A percentile compares a stretch with the other conserved stretches of the same genome.
phyloP scores from a whole-genome alignment of 2,329 filamentous ascomycete species.

The Mollisiaceae sp. region DNA sequence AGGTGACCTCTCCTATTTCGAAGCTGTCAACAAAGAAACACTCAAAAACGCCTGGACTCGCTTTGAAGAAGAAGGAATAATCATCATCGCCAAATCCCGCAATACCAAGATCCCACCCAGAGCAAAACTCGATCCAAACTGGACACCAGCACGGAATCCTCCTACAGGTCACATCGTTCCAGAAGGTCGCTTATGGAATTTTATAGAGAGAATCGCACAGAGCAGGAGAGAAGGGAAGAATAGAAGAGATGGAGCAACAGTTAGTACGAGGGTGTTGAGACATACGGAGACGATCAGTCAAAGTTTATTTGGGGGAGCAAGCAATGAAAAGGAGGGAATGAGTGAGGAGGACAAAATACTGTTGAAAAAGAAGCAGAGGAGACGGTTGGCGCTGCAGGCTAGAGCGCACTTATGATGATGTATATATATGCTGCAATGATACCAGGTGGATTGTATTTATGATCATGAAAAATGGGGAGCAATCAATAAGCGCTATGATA shows the following conservation, averaged over 20 bases:
- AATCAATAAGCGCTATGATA: too few species aligned
- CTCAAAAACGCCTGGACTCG: slow-evolving; percentile 90
- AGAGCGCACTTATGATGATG: slow-evolving; percentile 54
- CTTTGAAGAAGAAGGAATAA: slow-evolving; percentile 89
- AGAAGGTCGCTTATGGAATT: slow-evolving; percentile 84
- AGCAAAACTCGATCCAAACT: slow-evolving; percentile 74
- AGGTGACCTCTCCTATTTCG: slow-evolving; percentile 95
- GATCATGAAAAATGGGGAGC: neutral
- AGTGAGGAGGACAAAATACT: slow-evolving; percentile 57
- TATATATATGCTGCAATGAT: slow-evolving; percentile 22
- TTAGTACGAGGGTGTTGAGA: slow-evolving; percentile 78
- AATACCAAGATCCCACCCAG: slow-evolving; percentile 65
- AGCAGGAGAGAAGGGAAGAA: slow-evolving; percentile 93
- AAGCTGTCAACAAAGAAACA: slow-evolving; percentile 97
- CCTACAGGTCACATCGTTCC: slow-evolving; percentile 66
- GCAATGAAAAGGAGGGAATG: slow-evolving; percentile 42
- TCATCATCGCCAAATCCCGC: slow-evolving; percentile 72
- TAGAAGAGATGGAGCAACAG: slow-evolving; percentile 87
- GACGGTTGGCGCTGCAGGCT: slow-evolving; percentile 53
- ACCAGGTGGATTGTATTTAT: slow-evolving; percentile 23
- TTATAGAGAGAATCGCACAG: slow-evolving; percentile 85
- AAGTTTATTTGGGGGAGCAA: slow-evolving; percentile 67
- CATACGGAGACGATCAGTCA: slow-evolving; percentile 77
- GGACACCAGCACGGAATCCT: slow-evolving; percentile 72
- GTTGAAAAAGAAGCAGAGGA: slow-evolving; percentile 53